Percentiles rank a stretch among this genome's conserved stretches.
Evolutionary conservation across 1,284 basidiomycete genomes (phyloP).

Genomic region (Hemileia vastatrix): DNA sequence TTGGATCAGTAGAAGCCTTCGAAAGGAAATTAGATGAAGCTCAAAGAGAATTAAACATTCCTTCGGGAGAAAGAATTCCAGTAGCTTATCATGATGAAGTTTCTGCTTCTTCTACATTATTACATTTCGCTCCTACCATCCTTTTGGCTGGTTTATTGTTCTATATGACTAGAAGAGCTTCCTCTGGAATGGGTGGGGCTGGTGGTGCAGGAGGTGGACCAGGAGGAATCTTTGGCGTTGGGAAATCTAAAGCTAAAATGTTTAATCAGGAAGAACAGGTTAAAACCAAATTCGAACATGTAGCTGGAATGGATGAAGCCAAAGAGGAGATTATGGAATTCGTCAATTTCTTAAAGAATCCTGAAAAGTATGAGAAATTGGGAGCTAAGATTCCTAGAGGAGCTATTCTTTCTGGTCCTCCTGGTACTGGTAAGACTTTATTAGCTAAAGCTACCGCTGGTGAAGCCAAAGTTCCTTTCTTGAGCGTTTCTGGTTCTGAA

Average conservation of each 20-base stretch:
- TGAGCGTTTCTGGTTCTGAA: constrained; percentile 44
- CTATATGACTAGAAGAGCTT: constrained; percentile 41
- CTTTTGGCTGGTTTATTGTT: constrained; percentile 42
- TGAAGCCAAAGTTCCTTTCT: constrained; percentile 42
- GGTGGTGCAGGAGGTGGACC: constrained; percentile 37
- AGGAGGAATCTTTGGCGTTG: constrained; percentile 44
- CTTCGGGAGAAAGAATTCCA: constrained; percentile 39
- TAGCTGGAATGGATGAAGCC: constrained; percentile 45
- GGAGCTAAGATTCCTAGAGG: constrained; percentile 45
- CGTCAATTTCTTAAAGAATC: constrained; percentile 44
- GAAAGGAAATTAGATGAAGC: constrained; percentile 42
- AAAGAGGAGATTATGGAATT: constrained; percentile 46
- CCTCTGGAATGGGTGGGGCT: constrained; percentile 36
- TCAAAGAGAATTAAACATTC: constrained; percentile 40
- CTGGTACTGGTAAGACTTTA: constrained; percentile 45
- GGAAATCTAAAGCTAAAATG: constrained; percentile 43
- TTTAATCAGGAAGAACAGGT: constrained; percentile 45
- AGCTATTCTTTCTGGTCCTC: constrained; percentile 42
- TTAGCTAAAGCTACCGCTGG: constrained; percentile 44
- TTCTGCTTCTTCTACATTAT: constrained; percentile 36
- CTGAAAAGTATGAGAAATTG: constrained; percentile 41
- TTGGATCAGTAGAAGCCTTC: constrained; percentile 44
- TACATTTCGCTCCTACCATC: constrained; percentile 43
- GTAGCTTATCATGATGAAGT: constrained; percentile 44
- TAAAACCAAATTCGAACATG: constrained; percentile 41